These are phyloP conservation scores for Penicillium hordei DNA, from an alignment of 2,329 filamentous ascomycete genomes.

Conservation along the genomic window DNA sequence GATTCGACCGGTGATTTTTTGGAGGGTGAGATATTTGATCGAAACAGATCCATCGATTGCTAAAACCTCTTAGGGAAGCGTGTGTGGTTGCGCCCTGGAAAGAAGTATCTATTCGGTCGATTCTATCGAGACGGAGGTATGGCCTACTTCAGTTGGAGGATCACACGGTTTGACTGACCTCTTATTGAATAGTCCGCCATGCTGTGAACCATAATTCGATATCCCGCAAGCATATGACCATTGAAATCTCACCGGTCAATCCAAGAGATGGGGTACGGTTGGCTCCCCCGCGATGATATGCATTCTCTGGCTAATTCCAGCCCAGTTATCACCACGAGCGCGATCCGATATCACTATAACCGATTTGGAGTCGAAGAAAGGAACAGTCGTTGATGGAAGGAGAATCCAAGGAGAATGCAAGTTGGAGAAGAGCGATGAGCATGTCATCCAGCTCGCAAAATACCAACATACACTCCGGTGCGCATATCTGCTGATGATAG, in stretches of 20 bases:
- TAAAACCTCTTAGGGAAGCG: slow-evolving; percentile 57
- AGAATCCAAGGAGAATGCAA: slow-evolving; percentile 64
- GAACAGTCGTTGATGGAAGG: slow-evolving; percentile 73
- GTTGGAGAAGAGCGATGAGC: slow-evolving; percentile 55
- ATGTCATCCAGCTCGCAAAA: slow-evolving; percentile 70
- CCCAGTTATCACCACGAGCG: slow-evolving; percentile 60
- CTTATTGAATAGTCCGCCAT: slow-evolving; percentile 56
- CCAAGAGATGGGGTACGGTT: slow-evolving; percentile 64
- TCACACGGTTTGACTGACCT: not conserved
- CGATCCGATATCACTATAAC: slow-evolving; percentile 71
- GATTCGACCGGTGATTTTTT: slow-evolving; percentile 53
- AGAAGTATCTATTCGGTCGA: slow-evolving; percentile 81
- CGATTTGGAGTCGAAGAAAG: slow-evolving; percentile 80
- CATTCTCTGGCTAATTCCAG: slow-evolving; percentile 11
- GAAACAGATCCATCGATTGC: not conserved
- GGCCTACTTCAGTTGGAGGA: not conserved
- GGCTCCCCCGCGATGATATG: not conserved
- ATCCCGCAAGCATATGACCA: slow-evolving; percentile 82
- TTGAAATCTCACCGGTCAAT: slow-evolving; percentile 66
- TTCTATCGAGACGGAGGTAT: slow-evolving; percentile 64
- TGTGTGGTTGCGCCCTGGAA: slow-evolving; percentile 83
- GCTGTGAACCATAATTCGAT: slow-evolving; percentile 78
- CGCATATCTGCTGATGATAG: not conserved
- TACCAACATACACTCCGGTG: slow-evolving; percentile 58
- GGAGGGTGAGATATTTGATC: slow-evolving; percentile 47